Evolutionary conservation across 768 basidiomycete genomes (phyloP).

Genomic region (Pisolithus albus): DNA sequence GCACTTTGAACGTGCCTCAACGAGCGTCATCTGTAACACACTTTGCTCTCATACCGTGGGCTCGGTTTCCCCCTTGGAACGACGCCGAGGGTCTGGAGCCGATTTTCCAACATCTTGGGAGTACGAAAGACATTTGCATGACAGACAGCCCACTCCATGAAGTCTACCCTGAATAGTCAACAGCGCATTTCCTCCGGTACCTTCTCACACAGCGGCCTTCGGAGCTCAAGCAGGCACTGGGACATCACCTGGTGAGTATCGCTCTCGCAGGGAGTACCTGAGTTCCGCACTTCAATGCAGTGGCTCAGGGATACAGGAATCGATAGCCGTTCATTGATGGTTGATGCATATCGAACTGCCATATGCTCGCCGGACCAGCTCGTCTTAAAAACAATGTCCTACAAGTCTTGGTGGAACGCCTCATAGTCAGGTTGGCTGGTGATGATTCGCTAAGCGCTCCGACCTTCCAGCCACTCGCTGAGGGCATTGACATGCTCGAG

Average conservation of each 20-base stretch:
- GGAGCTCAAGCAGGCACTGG: constrained; percentile 20
- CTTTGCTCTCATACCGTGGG: constrained; percentile 16
- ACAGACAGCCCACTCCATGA: constrained; percentile 16
- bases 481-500: too few relatives aligned
- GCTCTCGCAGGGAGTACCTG: constrained; percentile 7
- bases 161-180: constrained; percentile 19
- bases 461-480: too few relatives aligned
- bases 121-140: constrained; percentile 19
- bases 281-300: constrained; percentile 15
- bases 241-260: constrained; percentile 19
- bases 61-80: constrained; percentile 19
- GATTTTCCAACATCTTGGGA: constrained; percentile 20
- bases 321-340: constrained; percentile 18
- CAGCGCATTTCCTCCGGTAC: constrained; percentile 19
- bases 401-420: constrained; percentile 9
- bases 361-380: constrained; percentile 20
- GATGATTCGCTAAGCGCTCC: constrained; percentile 10
- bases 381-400: constrained; percentile 11
- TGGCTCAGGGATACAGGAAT: constrained; percentile 18
- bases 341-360: constrained; percentile 23
- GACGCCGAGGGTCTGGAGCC: constrained; percentile 18
- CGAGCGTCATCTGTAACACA: constrained; percentile 14
- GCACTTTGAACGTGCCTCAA: constrained; percentile 4
- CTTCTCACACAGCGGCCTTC: constrained; percentile 12
- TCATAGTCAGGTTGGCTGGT: constrained; percentile 14